Conservation (phyloP, 768 basidiomycete genomes). For the Russula abietina region DNA sequence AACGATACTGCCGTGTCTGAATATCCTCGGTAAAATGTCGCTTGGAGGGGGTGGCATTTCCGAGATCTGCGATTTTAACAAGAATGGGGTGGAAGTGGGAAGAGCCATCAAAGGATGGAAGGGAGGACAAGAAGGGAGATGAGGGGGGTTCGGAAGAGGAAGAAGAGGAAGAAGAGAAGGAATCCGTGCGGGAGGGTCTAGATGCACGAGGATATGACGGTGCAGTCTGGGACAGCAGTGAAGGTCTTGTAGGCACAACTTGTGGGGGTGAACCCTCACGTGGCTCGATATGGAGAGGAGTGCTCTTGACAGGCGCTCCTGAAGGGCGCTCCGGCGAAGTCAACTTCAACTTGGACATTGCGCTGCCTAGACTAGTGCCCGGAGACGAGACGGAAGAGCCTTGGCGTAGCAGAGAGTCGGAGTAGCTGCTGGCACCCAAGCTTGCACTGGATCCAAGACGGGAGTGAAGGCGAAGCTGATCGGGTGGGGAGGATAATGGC, state of each 20-base stretch:
- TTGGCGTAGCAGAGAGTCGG: conserved; percentile 19
- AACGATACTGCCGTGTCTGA: conserved; percentile 92
- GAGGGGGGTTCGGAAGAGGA: conserved; percentile 5
- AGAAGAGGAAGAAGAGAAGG: conserved; percentile 1
- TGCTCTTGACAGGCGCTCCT: background rate
- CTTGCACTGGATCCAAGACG: conserved; percentile 29
- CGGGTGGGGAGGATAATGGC: conserved; percentile 53
- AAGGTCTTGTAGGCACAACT: conserved; percentile 29
- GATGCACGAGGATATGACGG: conserved; percentile 10
- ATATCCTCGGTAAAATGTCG: conserved; percentile 93
- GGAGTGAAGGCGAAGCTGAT: conserved; percentile 16
- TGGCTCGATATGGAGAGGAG: conserved; percentile 5
- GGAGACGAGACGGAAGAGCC: conserved; percentile 27
- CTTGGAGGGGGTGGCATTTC: conserved; percentile 88
- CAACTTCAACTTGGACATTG: conserved; percentile 26
- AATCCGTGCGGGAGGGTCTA: background rate
- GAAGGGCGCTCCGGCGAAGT: conserved; percentile 14
- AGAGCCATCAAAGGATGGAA: conserved; percentile 16
- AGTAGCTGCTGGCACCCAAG: conserved; percentile 29
- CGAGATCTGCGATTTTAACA: conserved; percentile 91
- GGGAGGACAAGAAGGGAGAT: background rate
- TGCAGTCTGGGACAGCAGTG: conserved; percentile 34
- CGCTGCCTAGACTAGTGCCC: conserved; percentile 31
- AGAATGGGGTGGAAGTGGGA: conserved; percentile 45
- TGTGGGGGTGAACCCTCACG: conserved; percentile 13